phyloP scores from a whole-genome alignment of 2,329 filamentous ascomycete species.

The Hypoxylon sp. region DNA sequence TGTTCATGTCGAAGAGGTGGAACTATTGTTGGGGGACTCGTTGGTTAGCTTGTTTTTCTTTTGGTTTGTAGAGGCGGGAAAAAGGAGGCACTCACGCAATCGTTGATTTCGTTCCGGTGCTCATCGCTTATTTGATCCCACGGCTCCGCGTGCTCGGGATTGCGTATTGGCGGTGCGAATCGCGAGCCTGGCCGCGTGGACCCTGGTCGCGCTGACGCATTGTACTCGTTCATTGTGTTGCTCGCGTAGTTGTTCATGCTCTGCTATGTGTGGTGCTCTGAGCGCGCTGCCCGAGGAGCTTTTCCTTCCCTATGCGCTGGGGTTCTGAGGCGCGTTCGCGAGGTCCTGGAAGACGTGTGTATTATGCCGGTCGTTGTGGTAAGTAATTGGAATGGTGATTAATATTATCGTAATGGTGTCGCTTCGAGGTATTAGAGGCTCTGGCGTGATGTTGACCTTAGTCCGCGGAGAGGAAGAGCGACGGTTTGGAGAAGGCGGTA shows the following conservation, averaged over 20 bases:
- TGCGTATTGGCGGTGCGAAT: conserved; percentile 52
- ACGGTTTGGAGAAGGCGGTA: conserved; percentile 5
- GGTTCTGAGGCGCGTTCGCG: conserved; percentile 1
- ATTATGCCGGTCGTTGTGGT: background rate
- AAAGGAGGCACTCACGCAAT: conserved; percentile 77
- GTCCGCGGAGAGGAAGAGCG: conserved; percentile 2
- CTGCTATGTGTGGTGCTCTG: conserved; percentile 37
- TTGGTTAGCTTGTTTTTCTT: background rate
- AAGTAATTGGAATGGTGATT: conserved; percentile 1
- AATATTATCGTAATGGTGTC: background rate
- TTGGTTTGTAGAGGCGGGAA: background rate
- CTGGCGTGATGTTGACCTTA: background rate
- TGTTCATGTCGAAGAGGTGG: conserved; percentile 95
- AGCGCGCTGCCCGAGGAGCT: conserved; percentile 31
- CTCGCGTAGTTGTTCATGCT: conserved; percentile 54
- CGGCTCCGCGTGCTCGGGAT: conserved; percentile 51
- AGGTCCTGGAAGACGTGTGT: background rate
- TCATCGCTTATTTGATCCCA: conserved; percentile 79
- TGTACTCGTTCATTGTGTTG: conserved; percentile 54
- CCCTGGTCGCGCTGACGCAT: conserved; percentile 50
- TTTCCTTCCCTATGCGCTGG: conserved; percentile 33
- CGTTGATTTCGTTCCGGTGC: conserved; percentile 92
- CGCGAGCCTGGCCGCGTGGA: conserved; percentile 51
- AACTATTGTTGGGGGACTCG: conserved; percentile 70
- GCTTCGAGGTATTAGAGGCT: conserved; percentile 22